phyloP scores from a whole-genome alignment of 306 rosid genomes.

The Lagenaria siceraria region DNA sequence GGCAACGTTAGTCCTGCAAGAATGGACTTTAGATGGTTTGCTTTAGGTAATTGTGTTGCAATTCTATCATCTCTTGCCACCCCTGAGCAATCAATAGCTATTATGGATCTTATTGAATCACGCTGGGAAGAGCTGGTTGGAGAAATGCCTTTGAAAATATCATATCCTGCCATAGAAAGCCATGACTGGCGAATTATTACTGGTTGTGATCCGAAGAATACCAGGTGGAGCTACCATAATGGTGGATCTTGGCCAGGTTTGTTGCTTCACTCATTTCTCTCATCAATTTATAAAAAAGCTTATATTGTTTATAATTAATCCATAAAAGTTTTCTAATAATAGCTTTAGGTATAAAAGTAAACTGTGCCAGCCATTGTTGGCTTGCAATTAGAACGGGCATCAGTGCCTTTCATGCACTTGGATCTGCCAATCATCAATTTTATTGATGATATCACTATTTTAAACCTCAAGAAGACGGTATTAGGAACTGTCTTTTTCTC shows the following conservation, averaged over 20 bases:
- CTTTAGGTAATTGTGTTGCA: slow-evolving; percentile 16
- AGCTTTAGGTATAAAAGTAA: not conserved
- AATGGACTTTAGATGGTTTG: slow-evolving; percentile 17
- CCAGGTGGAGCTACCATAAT: slow-evolving; percentile 19
- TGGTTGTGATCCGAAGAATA: slow-evolving; percentile 18
- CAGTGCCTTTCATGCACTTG: not conserved
- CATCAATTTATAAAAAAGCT: not conserved
- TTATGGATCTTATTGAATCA: slow-evolving; percentile 16
- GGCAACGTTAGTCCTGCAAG: slow-evolving; percentile 16
- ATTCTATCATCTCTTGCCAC: slow-evolving; percentile 16
- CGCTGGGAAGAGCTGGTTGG: slow-evolving; percentile 18
- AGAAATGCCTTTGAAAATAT: slow-evolving; percentile 15
- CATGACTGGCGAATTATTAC: slow-evolving; percentile 13
- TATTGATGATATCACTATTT: not conserved
- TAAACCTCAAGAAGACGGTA: not conserved
- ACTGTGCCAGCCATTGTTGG: not conserved
- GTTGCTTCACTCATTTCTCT: not conserved
- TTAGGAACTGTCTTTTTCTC: not conserved
- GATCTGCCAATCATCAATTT: not conserved
- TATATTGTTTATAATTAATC: not conserved
- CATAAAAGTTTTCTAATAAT: not conserved
- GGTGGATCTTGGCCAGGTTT: slow-evolving; percentile 20
- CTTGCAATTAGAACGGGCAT: not conserved
- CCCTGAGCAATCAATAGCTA: slow-evolving; percentile 16
- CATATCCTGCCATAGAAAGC: slow-evolving; percentile 14